Base-by-base conservation (phyloP, 2,329 filamentous ascomycete genomes). In the Aspergillus texensis region DNA sequence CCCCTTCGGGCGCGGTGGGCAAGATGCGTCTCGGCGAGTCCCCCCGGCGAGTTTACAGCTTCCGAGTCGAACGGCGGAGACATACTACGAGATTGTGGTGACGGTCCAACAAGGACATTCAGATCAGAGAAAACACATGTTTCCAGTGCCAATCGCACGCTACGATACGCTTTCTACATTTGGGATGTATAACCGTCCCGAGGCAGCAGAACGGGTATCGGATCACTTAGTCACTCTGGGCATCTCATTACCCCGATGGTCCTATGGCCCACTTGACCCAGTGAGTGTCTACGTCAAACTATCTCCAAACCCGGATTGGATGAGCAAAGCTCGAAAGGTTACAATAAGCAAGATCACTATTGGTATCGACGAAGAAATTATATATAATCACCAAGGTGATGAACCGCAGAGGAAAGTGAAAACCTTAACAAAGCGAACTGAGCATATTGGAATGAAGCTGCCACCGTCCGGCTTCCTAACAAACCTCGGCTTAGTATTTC, bases 101-200 rank as follows among this genome's bases (percentile, higher is more conserved):
- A 96, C 91, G 58, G 91, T 99, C 26, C 94, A 98, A 75, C 94
- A 98, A 79, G 93, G 94, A 3, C 89, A 91, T 70, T 88, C 88
- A 71, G 88, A 92, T 65, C 93, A 97, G 80, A 93, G 92, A 79
- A 96, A 96, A 79, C 95, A 96, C 79, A 84, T 89, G 5, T 97
- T 97, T 71, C 92, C 95, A 1, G 91, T 98, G 45, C 94, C 94
- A 1, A 88, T 99, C 70, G 89, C 92, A 69, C 87, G 95, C 75
- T 99, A 98, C 81, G 95, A 99, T 78, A 99, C 94, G 1, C 84
- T 99, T 56, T 97, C 94, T 48, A 98, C 95, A 1, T 99, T 99
- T 81, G 95, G 95, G 79, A 98, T 98, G 95, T 99, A 98, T 83
- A 98, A 98, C 80, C 90, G 93, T 60, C 94, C 94, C 19, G 94